Percentiles rank a stretch among this genome's conserved stretches.
These are phyloP conservation scores for Vitis cinerea DNA, from an alignment of 164 flowering plant genomes.

Conservation along the genomic window DNA sequence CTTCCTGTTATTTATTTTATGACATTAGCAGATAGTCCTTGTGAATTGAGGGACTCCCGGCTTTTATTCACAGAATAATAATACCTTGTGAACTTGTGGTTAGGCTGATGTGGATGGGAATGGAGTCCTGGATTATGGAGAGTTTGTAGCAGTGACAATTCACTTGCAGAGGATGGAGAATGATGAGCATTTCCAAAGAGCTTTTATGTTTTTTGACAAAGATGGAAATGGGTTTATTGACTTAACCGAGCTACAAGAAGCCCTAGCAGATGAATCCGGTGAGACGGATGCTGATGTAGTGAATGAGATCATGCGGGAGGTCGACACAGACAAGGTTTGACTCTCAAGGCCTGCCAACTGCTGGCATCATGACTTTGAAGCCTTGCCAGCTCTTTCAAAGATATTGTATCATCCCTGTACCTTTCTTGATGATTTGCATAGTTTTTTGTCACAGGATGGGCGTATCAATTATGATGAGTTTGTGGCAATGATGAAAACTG, in stretches of 20 bases:
- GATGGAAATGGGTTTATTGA: slow-evolving; percentile 94
- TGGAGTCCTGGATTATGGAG: slow-evolving; percentile 92
- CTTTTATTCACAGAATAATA: neutral
- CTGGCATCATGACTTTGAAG: too few species aligned
- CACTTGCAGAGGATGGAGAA: slow-evolving; percentile 97
- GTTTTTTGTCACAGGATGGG: slow-evolving; percentile 60
- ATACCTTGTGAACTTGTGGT: slow-evolving; percentile 11
- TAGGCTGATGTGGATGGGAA: slow-evolving; percentile 99
- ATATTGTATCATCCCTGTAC: neutral
- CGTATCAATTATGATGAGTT: slow-evolving; percentile 89
- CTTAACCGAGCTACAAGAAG: slow-evolving; percentile 65
- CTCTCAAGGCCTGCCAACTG: neutral
- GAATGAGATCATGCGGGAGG: slow-evolving; percentile 86
- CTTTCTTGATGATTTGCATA: neutral
- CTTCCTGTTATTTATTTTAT: too few species aligned
- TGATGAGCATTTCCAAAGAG: slow-evolving; percentile 86
- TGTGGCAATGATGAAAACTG: slow-evolving; percentile 96
- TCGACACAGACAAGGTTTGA: slow-evolving; percentile 92
- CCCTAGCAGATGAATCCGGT: slow-evolving; percentile 75
- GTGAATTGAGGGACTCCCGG: too few species aligned
- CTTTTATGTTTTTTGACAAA: slow-evolving; percentile 88
- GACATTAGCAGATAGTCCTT: too few species aligned
- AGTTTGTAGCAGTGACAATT: slow-evolving; percentile 93
- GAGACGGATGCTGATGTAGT: slow-evolving; percentile 64
- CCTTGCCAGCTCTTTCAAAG: slow-evolving; percentile 1